Evolutionary conservation across 768 basidiomycete species (phyloP).

Genomic region (Boletus edulis): DNA sequence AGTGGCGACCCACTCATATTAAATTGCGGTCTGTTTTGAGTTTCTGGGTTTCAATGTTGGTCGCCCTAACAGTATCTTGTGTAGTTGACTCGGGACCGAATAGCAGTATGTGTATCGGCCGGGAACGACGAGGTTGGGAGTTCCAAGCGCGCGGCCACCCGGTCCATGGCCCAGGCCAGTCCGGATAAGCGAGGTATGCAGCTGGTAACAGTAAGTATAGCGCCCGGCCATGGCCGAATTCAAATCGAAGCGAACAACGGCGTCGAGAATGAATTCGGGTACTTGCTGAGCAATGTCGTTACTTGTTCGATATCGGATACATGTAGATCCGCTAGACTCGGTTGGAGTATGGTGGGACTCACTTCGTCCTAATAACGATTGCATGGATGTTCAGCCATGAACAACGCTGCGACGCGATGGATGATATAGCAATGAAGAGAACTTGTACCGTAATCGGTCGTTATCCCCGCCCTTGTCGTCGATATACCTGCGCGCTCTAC

Average conservation of each 20-base stretch:
- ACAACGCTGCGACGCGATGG: background rate
- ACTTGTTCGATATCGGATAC: background rate
- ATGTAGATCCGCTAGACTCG: background rate
- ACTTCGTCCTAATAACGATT: too few relatives aligned
- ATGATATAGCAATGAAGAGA: slow-evolving; percentile 5
- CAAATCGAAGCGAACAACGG: background rate
- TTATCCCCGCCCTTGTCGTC: background rate
- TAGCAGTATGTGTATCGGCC: too few relatives aligned
- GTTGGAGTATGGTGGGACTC: too few relatives aligned
- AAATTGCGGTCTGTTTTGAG: background rate
- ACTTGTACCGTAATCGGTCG: background rate
- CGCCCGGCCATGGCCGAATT: too few relatives aligned
- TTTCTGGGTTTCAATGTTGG: slow-evolving; percentile 5
- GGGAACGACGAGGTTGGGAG: background rate
- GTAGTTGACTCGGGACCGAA: slow-evolving; percentile 8
- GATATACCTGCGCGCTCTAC: background rate
- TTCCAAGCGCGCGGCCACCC: background rate
- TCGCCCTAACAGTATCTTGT: background rate
- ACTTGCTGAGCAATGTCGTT: background rate
- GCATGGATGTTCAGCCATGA: background rate
- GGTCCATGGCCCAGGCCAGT: too few relatives aligned
- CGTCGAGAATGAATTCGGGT: background rate
- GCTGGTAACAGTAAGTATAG: too few relatives aligned
- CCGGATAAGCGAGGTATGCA: background rate
- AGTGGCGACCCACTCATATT: background rate